A percentile compares a stretch with the other conserved stretches of the same genome.
Evolutionary conservation across 352 stramenopile species (phyloP).

Genomic region (Phytopythium kandeliae): DNA sequence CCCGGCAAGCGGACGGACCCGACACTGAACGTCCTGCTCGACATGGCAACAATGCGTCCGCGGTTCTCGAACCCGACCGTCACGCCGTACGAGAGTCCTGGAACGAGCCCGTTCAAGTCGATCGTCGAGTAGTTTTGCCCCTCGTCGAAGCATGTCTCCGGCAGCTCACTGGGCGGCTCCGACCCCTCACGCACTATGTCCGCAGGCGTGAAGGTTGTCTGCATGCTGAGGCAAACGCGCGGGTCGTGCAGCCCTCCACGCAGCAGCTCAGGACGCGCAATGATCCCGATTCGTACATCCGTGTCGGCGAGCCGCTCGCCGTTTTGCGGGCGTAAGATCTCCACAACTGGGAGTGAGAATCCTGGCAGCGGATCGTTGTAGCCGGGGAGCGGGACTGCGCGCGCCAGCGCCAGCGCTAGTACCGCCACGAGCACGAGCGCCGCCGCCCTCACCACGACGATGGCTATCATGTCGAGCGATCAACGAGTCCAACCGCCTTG

Average conservation of each 20-base stretch:
- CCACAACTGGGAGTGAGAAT: conserved; percentile 24
- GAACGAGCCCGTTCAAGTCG: conserved; percentile 44
- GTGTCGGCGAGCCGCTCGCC: conserved; percentile 33
- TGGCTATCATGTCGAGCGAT: no score
- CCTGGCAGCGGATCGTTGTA: conserved; percentile 25
- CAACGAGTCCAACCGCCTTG: no score
- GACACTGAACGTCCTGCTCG: conserved; percentile 58
- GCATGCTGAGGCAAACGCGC: conserved; percentile 56
- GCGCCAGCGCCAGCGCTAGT: neutral
- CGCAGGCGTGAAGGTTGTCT: conserved; percentile 27
- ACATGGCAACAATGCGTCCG: conserved; percentile 50
- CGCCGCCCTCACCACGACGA: no score
- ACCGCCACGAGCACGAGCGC: neutral
- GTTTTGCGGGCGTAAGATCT: conserved; percentile 58
- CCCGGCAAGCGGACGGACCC: conserved; percentile 29
- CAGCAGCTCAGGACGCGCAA: conserved; percentile 35
- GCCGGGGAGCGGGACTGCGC: conserved; percentile 3
- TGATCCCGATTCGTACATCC: conserved; percentile 51
- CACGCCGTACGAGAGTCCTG: conserved; percentile 48
- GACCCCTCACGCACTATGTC: conserved; percentile 31
- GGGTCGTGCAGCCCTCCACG: conserved; percentile 13
- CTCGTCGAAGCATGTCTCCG: conserved; percentile 59
- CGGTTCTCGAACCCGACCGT: conserved; percentile 41
- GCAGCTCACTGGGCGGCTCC: conserved; percentile 13
- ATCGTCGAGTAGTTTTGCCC: conserved; percentile 47